phyloP scores from a whole-genome alignment of 768 basidiomycete genomes.

The Pleurotus tuber-regium region DNA sequence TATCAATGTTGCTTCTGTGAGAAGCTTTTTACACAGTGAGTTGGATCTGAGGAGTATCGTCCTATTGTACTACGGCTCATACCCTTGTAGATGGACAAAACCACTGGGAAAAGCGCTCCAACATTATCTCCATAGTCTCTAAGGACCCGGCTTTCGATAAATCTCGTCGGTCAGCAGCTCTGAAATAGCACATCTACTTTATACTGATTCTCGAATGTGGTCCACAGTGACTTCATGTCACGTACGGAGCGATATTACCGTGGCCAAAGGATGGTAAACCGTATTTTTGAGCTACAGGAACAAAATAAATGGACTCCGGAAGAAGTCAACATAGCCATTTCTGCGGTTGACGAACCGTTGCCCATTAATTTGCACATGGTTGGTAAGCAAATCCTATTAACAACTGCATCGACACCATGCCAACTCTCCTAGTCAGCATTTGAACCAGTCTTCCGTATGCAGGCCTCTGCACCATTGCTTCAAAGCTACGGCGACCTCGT shows the following conservation, averaged over 20 bases:
- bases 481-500: slow-evolving; percentile 50
- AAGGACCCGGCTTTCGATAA: slow-evolving; percentile 63
- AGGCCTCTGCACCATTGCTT: slow-evolving; percentile 54
- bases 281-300: slow-evolving; percentile 58
- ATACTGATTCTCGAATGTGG: too few species aligned
- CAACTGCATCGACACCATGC: background rate
- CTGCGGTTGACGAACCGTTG: slow-evolving; percentile 48
- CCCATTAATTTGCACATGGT: slow-evolving; percentile 40
- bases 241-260: slow-evolving; percentile 57
- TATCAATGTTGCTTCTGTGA: slow-evolving; percentile 39
- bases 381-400: slow-evolving; percentile 28
- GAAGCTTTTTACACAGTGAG: slow-evolving; percentile 52
- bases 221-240: slow-evolving; percentile 57
- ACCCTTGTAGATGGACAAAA: slow-evolving; percentile 40
- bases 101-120: slow-evolving; percentile 48
- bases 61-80: background rate
- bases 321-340: slow-evolving; percentile 45
- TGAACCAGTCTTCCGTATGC: slow-evolving; percentile 62
- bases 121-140: slow-evolving; percentile 44
- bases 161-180: slow-evolving; percentile 39
- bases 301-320: slow-evolving; percentile 49
- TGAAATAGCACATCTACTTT: background rate
- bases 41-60: slow-evolving; percentile 1
- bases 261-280: slow-evolving; percentile 51
- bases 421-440: slow-evolving; percentile 45